Percentiles rank a stretch among this genome's conserved stretches.
Evolutionary conservation across 2,329 filamentous ascomycete genomes (phyloP).

Genomic region (Didymella sp.): DNA sequence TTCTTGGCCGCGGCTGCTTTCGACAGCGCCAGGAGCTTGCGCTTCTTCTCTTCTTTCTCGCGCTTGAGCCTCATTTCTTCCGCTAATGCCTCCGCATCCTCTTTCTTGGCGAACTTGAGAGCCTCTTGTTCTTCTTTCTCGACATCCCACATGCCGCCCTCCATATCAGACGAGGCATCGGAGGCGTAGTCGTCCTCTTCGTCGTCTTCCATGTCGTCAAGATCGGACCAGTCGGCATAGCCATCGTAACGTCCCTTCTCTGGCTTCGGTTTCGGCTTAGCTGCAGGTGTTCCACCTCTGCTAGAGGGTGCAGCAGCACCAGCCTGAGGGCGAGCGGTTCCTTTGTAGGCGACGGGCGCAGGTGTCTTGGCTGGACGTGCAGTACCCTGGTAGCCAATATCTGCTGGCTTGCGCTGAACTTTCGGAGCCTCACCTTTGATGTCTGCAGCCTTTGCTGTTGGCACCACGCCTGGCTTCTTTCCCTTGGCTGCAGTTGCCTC

Average conservation of each 20-base stretch:
- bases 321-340: constrained; percentile 43
- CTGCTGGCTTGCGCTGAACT: constrained; percentile 48
- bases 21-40: constrained; percentile 39
- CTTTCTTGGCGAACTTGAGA: constrained; percentile 67
- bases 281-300: constrained; percentile 34
- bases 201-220: constrained; percentile 53
- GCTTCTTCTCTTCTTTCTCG: constrained; percentile 48
- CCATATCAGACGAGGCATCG: constrained; percentile 77
- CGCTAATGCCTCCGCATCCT: constrained; percentile 70
- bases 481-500: constrained; percentile 53
- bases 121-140: constrained; percentile 73
- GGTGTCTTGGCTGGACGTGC: constrained; percentile 52
- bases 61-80: constrained; percentile 56
- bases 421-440: constrained; percentile 37
- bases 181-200: constrained; percentile 70
- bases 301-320: constrained; percentile 33
- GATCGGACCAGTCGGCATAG: constrained; percentile 50
- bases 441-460: constrained; percentile 23
- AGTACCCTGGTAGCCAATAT: constrained; percentile 57
- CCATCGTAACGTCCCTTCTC: constrained; percentile 45
- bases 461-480: constrained; percentile 38
- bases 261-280: constrained; percentile 40
- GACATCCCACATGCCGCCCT: constrained; percentile 76
- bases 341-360: constrained; percentile 47
- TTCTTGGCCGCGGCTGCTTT: constrained; percentile 42